Evolutionary conservation across 257 asterid genomes (phyloP).

Genomic region (Ajuga chamaepitys): DNA sequence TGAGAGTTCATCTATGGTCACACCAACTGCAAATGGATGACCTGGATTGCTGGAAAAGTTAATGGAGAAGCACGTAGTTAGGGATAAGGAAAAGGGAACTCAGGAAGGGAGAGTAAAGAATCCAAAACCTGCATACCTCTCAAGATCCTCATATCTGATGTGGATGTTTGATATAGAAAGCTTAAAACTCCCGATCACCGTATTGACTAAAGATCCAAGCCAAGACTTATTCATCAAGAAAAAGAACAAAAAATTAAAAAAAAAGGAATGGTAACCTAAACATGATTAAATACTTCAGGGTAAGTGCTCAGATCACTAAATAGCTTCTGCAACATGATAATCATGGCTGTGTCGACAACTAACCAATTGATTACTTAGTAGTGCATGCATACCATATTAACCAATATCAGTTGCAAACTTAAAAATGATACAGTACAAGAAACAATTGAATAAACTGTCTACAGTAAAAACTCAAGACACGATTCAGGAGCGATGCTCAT

Average conservation of each 20-base stretch:
- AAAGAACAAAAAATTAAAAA: constrained; percentile 19
- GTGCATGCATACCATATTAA: neutral
- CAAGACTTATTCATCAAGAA: constrained; percentile 78
- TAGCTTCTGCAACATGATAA: too few relatives aligned
- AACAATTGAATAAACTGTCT: too few relatives aligned
- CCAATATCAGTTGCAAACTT: neutral
- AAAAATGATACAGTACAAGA: neutral
- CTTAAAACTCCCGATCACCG: constrained; percentile 93
- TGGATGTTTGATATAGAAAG: constrained; percentile 92
- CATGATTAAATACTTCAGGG: constrained; percentile 10
- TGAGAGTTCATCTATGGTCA: constrained; percentile 80
- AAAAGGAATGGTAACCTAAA: constrained; percentile 23
- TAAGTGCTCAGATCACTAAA: constrained; percentile 12
- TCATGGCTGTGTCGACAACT: constrained; percentile 1
- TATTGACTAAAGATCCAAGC: constrained; percentile 93
- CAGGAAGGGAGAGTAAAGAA: neutral
- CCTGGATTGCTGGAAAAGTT: constrained; percentile 71
- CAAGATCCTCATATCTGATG: constrained; percentile 96
- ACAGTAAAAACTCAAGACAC: too few relatives aligned
- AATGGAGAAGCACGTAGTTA: constrained; percentile 10
- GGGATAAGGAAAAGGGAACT: neutral
- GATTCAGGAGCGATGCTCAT: too few relatives aligned
- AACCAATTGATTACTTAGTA: neutral
- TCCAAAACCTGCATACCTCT: constrained; percentile 57
- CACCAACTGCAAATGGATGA: constrained; percentile 90